Evolutionary conservation across 805 yeast genomes (phyloP).

Genomic region (Metschnikowia rubicola): DNA sequence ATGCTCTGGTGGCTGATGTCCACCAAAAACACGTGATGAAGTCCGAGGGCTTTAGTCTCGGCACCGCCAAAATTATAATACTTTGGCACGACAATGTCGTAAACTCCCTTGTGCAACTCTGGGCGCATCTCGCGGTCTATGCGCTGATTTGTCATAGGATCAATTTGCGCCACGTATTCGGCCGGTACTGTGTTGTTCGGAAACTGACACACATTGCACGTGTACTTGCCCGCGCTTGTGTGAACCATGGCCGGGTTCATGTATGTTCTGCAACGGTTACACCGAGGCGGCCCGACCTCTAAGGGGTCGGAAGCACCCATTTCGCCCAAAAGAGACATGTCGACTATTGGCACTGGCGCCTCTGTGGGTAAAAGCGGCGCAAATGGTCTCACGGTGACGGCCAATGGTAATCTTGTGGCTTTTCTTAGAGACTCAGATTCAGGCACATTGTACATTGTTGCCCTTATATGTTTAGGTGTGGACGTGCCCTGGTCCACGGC

Average conservation of each 20-base stretch:
- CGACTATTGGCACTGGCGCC: conserved; percentile 66
- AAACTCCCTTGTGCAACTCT: conserved; percentile 78
- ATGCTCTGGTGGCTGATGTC: conserved; percentile 64
- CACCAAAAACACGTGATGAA: conserved; percentile 69
- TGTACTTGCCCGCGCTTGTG: conserved; percentile 56
- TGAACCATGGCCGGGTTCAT: conserved; percentile 80
- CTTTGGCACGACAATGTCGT: conserved; percentile 76
- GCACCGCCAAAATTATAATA: conserved; percentile 57
- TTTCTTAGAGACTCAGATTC: conserved; percentile 63
- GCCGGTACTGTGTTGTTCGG: conserved; percentile 60
- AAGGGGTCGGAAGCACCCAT: conserved; percentile 21
- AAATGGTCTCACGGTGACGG: conserved; percentile 80
- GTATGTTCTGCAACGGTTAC: conserved; percentile 88
- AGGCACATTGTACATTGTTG: conserved; percentile 83
- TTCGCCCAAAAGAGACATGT: conserved; percentile 44
- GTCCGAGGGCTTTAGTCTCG: conserved; percentile 32
- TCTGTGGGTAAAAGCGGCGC: conserved; percentile 52
- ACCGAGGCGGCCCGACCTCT: conserved; percentile 73
- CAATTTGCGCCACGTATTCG: conserved; percentile 64
- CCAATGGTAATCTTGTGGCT: conserved; percentile 75
- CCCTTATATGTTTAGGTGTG: conserved; percentile 72
- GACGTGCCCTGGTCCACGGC: conserved; percentile 82
- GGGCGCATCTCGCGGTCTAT: conserved; percentile 63
- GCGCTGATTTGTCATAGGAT: conserved; percentile 53
- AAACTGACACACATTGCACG: conserved; percentile 85